Evolutionary conservation across 768 basidiomycete genomes (phyloP), one percentile per base, ranked within the genome.

Genomic region (Suillus tomentosus): DNA sequence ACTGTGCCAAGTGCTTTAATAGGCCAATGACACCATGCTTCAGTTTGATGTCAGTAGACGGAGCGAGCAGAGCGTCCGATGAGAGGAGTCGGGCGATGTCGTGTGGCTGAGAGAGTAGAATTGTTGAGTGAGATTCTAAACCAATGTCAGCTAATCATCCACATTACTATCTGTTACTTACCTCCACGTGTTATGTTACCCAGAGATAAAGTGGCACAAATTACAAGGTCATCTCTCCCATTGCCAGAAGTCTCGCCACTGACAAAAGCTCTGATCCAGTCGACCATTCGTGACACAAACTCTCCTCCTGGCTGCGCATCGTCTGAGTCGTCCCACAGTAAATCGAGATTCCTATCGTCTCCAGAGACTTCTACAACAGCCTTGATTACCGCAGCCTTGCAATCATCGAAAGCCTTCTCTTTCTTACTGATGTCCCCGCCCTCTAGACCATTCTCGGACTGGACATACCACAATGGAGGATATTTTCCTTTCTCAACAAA

Each of bases 11-110:
- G 72, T 98, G 92, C 73, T 94, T 92, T 48, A 98, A 81, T 43
- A 99, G 79, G 34, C 94, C 94, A 31, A 96, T 80, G 63, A 92
- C 85, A 17, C 92, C 94, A 70, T 98, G 95, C 74, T 96, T 94
- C 65, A 96, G 80, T 74, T 95, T 92, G 72, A 93, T 81, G 71
- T 94, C 90, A 10, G 83, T 81, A 45, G 76, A 72, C 17, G 81
- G 78, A 13, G 81, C 81, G 47, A 93, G 81, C n/a, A 88, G 75
- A 62, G 78, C 76, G 19, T 75, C 74, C 6, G 89, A 89, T 9
- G 84, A 79, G 54, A 93, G 77, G 15, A 90, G 70, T 9, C 84
- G 79, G 17, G 87, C 87, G 15, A 96, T 79, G 45, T 85, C 83
- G 60, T 87, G 83, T 5, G 88, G 90, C 3, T 91, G 76, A 6